Conservation (phyloP, 805 yeast genomes). For the Starmera quercuum region DNA sequence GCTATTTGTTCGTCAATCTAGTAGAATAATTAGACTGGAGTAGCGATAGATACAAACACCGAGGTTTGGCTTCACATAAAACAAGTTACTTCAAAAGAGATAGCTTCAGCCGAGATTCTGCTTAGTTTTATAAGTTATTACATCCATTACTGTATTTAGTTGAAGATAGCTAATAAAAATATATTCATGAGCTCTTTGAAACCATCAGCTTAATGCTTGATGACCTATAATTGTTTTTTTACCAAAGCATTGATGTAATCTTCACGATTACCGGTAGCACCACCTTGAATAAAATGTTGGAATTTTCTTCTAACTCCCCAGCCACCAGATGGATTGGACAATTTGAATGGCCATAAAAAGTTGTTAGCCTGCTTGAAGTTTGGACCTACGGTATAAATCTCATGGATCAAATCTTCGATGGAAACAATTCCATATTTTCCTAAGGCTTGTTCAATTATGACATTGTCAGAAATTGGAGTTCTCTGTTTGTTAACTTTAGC, state of each 20-base stretch:
- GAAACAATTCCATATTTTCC: slow-evolving; percentile 92
- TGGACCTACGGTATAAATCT: slow-evolving; percentile 93
- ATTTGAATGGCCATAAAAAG: slow-evolving; percentile 97
- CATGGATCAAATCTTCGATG: slow-evolving; percentile 92
- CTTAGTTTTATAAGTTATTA: too few species aligned
- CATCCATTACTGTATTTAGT: too few species aligned
- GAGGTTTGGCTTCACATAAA: too few species aligned
- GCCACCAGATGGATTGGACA: slow-evolving; percentile 95
- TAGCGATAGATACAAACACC: too few species aligned
- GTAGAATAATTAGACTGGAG: too few species aligned
- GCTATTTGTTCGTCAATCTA: too few species aligned
- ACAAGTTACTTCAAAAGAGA: too few species aligned
- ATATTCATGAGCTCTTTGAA: too few species aligned
- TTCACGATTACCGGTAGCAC: slow-evolving; percentile 98
- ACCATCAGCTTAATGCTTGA: too few species aligned
- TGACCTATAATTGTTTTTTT: slow-evolving; percentile 35
- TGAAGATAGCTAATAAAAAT: too few species aligned
- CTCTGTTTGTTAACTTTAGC: slow-evolving; percentile 97
- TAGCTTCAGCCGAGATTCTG: too few species aligned
- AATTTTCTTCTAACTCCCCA: slow-evolving; percentile 96
- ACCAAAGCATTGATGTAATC: slow-evolving; percentile 90
- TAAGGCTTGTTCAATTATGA: slow-evolving; percentile 78
- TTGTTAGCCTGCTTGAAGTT: slow-evolving; percentile 98
- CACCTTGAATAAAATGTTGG: slow-evolving; percentile 96
- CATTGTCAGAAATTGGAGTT: slow-evolving; percentile 81